Percentiles rank a stretch among this genome's conserved stretches.
phyloP scores from a whole-genome alignment of 2,329 filamentous ascomycete species.

The Penicillium glabrum region DNA sequence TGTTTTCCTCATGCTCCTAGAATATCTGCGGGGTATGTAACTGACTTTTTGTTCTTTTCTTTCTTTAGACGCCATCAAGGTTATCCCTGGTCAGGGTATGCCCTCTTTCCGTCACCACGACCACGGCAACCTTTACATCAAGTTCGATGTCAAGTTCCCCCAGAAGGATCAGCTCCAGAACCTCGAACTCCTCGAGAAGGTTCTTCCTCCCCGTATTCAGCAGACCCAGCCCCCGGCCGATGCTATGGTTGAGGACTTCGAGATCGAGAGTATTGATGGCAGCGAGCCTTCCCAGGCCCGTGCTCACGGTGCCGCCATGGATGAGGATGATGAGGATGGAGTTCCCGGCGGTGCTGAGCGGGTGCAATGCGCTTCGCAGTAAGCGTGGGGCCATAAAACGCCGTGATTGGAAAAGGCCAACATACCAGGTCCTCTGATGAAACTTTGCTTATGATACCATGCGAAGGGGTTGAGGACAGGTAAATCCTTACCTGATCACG shows the following conservation, averaged over 20 bases:
- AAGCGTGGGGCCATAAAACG: conserved; percentile 23
- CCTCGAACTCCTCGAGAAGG: conserved; percentile 75
- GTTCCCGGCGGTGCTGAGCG: conserved; percentile 49
- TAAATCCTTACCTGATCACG: not conserved
- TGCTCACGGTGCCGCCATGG: conserved; percentile 67
- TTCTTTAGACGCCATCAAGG: conserved; percentile 75
- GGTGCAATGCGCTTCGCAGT: conserved; percentile 55
- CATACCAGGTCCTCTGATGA: conserved; percentile 28
- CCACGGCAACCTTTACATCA: conserved; percentile 92
- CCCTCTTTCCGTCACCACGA: conserved; percentile 94
- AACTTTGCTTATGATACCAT: conserved; percentile 40
- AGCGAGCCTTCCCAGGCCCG: conserved; percentile 63
- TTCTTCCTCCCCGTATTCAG: conserved; percentile 72
- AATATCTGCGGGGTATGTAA: not conserved
- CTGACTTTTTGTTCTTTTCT: conserved; percentile 11
- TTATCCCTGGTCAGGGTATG: conserved; percentile 96
- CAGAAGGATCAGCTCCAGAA: conserved; percentile 68
- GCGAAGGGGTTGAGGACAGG: conserved; percentile 12
- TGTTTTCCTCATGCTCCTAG: conserved; percentile 34
- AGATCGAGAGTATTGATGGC: conserved; percentile 79
- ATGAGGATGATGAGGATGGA: conserved; percentile 67
- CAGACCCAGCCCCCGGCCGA: conserved; percentile 71
- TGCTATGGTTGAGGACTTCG: conserved; percentile 87
- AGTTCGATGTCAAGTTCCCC: conserved; percentile 97
- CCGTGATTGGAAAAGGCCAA: conserved; percentile 7